Base-by-base conservation (phyloP, 2,329 filamentous ascomycete species). In the Ophiobolus disseminans region DNA sequence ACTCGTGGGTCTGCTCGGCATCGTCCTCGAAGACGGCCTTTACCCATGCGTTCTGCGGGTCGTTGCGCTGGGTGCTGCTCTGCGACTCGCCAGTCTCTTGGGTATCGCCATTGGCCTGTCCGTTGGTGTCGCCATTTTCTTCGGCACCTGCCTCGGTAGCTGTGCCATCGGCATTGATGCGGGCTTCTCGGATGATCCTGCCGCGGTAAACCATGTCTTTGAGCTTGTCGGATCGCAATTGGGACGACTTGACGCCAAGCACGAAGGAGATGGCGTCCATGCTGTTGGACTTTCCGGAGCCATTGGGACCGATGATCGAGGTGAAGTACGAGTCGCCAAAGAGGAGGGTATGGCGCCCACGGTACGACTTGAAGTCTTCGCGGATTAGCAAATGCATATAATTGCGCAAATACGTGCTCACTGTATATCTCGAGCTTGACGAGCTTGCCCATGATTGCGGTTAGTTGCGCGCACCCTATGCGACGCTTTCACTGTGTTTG, bases 211-310 rank as follows among this genome's bases (percentile, higher is more conserved):
- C 90, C 26, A 99, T 83, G 70, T 99, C 94, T 74, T 91, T 90
- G 19, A 99, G 84, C 66, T 97, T 91, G 26, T 91, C 86, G 3
- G 95, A 99, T 66, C 94, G 91, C 45, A 99, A 81, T 73, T 97
- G 93, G n/a, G 93, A 95, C 3, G 94, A 99, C 73, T 97, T 97
- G 74, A 99, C 97, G 59, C 94, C 94, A 48, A 99, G 84, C 50
- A 99, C 94, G 75, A 99, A 99, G 60, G 94, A 99, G 63, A 99
- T 99, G 62, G 94, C 94, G 73, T 99, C 94, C 94, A 99, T 99
- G 51, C 90, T 95, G 66, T 99, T 99, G 16, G 94, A 99, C 76
- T 99, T 99, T 58, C 94, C 94, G 26, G 94, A 97, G 80, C 94
- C 94, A 92, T 99, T 99, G 72, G 94, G 94, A 5, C 95, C 94